Evolutionary conservation across 2,329 filamentous ascomycete genomes (phyloP), one percentile per base, ranked within the genome.

Genomic region (Aspergillus sojae): DNA sequence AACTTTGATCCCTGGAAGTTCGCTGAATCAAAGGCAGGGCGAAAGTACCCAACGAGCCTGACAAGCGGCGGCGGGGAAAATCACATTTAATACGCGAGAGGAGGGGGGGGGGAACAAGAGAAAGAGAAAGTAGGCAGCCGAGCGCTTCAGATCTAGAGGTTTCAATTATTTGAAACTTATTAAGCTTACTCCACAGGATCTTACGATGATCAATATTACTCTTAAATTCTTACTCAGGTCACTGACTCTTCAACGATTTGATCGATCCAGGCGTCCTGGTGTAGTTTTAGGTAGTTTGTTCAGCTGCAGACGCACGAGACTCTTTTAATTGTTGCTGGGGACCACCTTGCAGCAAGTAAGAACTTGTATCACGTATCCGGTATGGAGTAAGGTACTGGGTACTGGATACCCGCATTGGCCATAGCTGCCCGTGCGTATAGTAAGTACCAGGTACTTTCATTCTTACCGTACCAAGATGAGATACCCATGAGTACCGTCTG

Each of bases 41-140:
- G 65, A 67, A 69, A 55, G 32, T 67, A 68, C 69, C 69, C 67
- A 70, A 67, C 66, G 63, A 61, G 36, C 46, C 65, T 64, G 65
- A 68, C 59, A 55, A 55, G 34, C 52, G 64, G 65, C 65, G 61
- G 65, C 64, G 67, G 65, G 65, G 65, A 63, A 58, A 57, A 54
- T 52, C 59, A 53, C 56, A 48, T 48, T 48, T 48, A 58, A 62
- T 62, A 62, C 63, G 65, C 58, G 65, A 63, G 54, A 41, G 45
- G 52, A 57, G 21, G 21, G 52, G 50, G 45, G 61, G 60, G 53
- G n/a, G 58, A 65, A 64, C 57, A 36, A 46, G 43, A 46, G 45
- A 48, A 48, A 6, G 30, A 34, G 34, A 53, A 56, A 52, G 43
- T 32, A 45, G 43, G 11, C 16, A 23, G 36, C 9, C n/a, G 19